Evolutionary conservation across 805 yeast species (phyloP), one percentile per base, ranked within the genome.

Genomic region (Torulaspora maleeae): DNA sequence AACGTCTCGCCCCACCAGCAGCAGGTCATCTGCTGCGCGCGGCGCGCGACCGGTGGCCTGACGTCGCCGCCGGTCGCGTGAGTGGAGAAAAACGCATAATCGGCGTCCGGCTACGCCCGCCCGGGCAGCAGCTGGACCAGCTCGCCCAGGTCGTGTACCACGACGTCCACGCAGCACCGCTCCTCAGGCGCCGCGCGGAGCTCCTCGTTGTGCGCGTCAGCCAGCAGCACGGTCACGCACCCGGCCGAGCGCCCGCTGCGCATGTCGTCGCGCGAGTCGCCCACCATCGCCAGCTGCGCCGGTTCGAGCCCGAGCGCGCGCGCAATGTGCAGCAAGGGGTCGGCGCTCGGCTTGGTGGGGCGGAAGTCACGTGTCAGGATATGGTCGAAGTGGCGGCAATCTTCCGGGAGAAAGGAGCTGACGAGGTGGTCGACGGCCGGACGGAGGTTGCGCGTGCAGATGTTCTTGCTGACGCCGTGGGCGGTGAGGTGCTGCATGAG

Each of bases 251-350:
- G 59, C 3, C 87, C 89, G 25, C 85, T 77, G 34, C 55, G 64
- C 80, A 83, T 78, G 55, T 83, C 90, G 61, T 83, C 89, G 33
- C 70, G 61, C 0, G 88, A 82, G 58, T 83, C 89, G 10, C 90
- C 90, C 12, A 83, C 83, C 89, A 83, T 83, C 5, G 82, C 58
- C 25, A 82, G 32, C 75, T 67, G 13, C 61, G 52, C 0, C 84
- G 77, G 1, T 61, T 53, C 13, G 75, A 39, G 1, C 68, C 70
- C 80, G 84, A 77, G 27, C 3, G 54, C 41, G 30, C 66, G 48
- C 2, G 82, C 76, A 19, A 83, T 81, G 51, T 79, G 77, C 16
- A 76, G 58, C 33, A 83, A 58, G 2, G 88, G 86, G 36, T 74
- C 76, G 0, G 86, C 85, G 9, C 77, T 70, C 1, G 89, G 89